phyloP scores from a whole-genome alignment of 2,329 filamentous ascomycete species.

The Colletotrichum eremochloae region DNA sequence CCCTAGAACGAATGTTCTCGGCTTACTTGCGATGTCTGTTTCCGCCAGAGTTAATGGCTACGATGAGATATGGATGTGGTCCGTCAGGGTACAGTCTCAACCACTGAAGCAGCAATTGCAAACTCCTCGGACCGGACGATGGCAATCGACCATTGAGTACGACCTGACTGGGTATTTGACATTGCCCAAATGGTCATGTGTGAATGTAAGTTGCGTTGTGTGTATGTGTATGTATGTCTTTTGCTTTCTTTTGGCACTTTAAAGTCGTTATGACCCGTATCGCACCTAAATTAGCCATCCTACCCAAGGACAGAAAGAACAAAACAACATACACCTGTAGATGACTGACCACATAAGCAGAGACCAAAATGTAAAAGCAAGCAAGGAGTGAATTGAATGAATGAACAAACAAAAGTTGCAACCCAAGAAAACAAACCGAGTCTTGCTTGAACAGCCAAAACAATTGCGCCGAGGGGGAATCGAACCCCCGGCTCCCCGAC shows the following conservation, averaged over 20 bases:
- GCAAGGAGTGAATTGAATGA: background rate
- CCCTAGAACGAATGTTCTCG: background rate
- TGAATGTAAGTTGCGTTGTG: background rate
- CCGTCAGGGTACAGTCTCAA: background rate
- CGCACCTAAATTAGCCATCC: background rate
- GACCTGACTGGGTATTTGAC: background rate
- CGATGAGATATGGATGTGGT: background rate
- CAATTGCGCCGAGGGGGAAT: slow-evolving; percentile 17
- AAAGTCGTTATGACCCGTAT: background rate
- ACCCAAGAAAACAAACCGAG: background rate
- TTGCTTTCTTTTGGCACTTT: background rate
- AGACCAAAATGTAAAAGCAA: background rate
- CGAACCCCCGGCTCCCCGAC: slow-evolving; percentile 27
- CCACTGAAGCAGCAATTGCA: background rate
- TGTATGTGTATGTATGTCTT: background rate
- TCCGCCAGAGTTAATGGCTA: background rate
- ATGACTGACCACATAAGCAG: too few relatives aligned
- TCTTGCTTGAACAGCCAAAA: background rate
- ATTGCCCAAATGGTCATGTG: background rate
- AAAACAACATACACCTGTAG: background rate
- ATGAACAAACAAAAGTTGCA: background rate
- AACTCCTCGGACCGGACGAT: background rate
- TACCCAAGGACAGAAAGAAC: background rate
- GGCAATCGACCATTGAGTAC: too few relatives aligned
- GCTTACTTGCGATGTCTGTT: background rate